Base-by-base conservation (phyloP, 2,329 filamentous ascomycete species). In the Exophiala sp. region DNA sequence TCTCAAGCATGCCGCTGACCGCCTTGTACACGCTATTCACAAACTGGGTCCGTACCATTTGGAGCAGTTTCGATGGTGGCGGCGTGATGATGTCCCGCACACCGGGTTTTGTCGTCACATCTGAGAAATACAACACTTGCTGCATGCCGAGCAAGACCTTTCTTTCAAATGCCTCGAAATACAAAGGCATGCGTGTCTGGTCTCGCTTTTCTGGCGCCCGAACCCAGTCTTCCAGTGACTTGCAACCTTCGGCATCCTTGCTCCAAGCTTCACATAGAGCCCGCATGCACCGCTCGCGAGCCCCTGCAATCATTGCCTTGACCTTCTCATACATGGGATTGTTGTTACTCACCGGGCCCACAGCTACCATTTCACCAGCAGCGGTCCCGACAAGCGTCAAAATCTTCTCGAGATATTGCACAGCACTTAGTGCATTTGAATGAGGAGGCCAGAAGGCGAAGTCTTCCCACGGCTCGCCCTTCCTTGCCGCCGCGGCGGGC, bases 401-500 rank as follows among this genome's bases (percentile, higher is more conserved):
- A 65, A 93, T 84, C 65, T 86, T 88, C 43, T 86, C 82, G 3
- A 98, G 76, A 63, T 95, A 96, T 65, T 95, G 81, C 1, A 91
- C 87, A n/a, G 87, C 91, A 51, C 89, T 94, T 19, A 97, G 73
- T 0, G 90, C 90, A 64, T 96, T 97, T 1, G 89, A 86, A 70
- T 86, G 85, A 0, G 91, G 93, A 2, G 91, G 90, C 90, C 91
- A 97, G 68, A 97, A 98, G 0, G 90, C 91, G 66, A 93, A 81
- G 70, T 91, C 85, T 64, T 97, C 93, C 88, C 89, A 97, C 0
- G 83, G 73, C 60, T 95, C 88, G 4, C 90, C 91, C 38, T 79
- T 80, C 59, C 78, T 86, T 0, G 88, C 87, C 0, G 86, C 88
- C 1, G 84, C 82, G 9, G 83, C 81, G 1, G 88, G 90, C 2